Percentiles rank a stretch among this genome's conserved stretches.
These are phyloP conservation scores for Rhytidiadelphus loreus DNA, from an alignment of 225 moss, liverwort and hornwort genomes.

Conservation along the genomic window DNA sequence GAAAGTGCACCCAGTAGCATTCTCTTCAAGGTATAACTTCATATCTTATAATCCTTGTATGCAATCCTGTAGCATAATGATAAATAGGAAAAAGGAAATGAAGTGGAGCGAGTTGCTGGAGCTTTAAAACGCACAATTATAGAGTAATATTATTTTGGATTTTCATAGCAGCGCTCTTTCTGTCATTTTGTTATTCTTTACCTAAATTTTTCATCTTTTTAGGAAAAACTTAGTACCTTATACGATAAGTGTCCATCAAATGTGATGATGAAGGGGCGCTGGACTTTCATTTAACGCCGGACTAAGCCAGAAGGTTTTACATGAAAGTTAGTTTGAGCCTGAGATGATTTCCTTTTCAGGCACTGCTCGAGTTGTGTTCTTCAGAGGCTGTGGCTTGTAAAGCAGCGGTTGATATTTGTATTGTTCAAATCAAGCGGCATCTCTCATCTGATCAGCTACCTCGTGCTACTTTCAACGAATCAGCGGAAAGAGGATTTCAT, in stretches of 20 bases:
- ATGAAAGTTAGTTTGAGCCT: not conserved
- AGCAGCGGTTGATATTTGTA: constrained; percentile 84
- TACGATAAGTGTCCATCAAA: not conserved
- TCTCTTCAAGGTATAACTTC: constrained; percentile 70
- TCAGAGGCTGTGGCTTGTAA: constrained; percentile 71
- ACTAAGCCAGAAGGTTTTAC: not conserved
- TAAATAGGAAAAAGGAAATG: not conserved
- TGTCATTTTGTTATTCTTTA: not conserved
- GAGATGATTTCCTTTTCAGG: constrained; percentile 33
- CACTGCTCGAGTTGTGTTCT: constrained; percentile 87
- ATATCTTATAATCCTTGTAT: not conserved
- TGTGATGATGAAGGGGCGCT: not conserved
- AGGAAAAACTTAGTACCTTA: not conserved
- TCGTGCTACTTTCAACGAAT: constrained; percentile 58
- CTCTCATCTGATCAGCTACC: constrained; percentile 82
- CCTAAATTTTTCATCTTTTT: not conserved
- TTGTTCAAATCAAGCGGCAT: constrained; percentile 55
- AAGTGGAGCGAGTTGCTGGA: not conserved
- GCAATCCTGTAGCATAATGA: not conserved
- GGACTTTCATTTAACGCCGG: not conserved
- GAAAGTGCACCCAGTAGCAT: constrained; percentile 92
- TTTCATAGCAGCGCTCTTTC: not conserved
- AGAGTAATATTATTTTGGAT: not conserved
- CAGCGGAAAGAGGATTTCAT: constrained; percentile 82
- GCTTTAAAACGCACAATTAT: not conserved